Evolutionary conservation across 345 rosid genomes (phyloP).

Genomic region (Populus deltoides): DNA sequence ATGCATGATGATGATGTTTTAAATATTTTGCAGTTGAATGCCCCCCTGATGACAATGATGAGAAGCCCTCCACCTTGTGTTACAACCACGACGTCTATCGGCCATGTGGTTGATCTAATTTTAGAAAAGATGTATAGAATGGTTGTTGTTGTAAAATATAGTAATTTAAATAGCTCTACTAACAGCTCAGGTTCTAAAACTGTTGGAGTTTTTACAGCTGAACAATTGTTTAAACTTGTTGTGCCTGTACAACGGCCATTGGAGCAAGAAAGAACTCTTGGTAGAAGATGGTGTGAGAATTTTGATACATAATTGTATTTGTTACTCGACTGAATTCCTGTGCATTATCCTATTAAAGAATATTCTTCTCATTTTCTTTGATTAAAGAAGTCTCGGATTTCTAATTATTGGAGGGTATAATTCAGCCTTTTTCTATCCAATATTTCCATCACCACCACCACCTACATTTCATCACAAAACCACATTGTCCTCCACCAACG

Average conservation of each 20-base stretch:
- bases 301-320: not conserved
- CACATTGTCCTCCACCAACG: not conserved
- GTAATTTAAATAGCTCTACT: conserved; percentile 25
- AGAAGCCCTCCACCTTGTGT: conserved; percentile 67
- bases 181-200: conserved; percentile 37
- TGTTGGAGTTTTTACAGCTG: conserved; percentile 62
- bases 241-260: conserved; percentile 23
- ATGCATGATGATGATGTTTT: not conserved
- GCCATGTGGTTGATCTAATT: conserved; percentile 55
- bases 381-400: not conserved
- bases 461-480: not conserved
- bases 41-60: conserved; percentile 56
- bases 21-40: conserved; percentile 53
- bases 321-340: too few species aligned
- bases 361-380: not conserved
- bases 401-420: not conserved
- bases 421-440: not conserved
- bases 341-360: too few species aligned
- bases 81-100: conserved; percentile 49
- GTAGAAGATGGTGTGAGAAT: conserved; percentile 6
- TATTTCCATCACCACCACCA: not conserved
- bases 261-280: conserved; percentile 21
- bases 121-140: conserved; percentile 57
- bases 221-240: conserved; percentile 42
- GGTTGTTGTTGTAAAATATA: conserved; percentile 54